phyloP scores from a whole-genome alignment of 2,329 filamentous ascomycete species.

The Cladosporium sp. region DNA sequence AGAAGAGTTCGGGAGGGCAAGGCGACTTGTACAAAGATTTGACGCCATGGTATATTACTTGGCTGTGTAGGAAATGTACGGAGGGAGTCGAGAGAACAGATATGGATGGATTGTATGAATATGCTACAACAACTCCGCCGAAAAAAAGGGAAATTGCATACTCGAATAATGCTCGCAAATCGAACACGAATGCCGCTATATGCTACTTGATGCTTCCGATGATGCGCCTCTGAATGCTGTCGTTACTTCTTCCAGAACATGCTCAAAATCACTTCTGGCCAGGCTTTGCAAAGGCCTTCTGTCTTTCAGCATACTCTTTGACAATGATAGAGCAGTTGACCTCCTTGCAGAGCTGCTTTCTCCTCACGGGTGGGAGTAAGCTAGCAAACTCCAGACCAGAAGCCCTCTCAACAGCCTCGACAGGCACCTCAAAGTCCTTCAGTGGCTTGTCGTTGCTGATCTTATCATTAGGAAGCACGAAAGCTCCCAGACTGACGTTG shows the following conservation, averaged over 20 bases:
- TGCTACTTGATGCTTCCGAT: background rate
- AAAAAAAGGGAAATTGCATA: background rate
- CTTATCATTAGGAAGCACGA: slow-evolving; percentile 86
- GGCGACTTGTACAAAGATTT: background rate
- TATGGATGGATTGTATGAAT: slow-evolving; percentile 3
- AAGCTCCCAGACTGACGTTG: slow-evolving; percentile 84
- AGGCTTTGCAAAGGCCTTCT: slow-evolving; percentile 41
- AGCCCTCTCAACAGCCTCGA: slow-evolving; percentile 88
- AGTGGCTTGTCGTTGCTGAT: slow-evolving; percentile 87
- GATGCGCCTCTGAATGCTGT: background rate
- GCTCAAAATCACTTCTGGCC: background rate
- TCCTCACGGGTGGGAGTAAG: slow-evolving; percentile 68
- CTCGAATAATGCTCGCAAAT: background rate
- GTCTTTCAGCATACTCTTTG: slow-evolving; percentile 67
- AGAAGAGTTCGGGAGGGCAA: background rate
- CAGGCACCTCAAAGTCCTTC: slow-evolving; percentile 86
- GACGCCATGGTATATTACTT: too few species aligned
- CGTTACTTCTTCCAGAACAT: background rate
- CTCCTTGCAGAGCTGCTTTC: slow-evolving; percentile 80
- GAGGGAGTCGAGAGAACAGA: background rate
- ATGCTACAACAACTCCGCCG: slow-evolving; percentile 1
- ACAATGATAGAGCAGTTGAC: slow-evolving; percentile 79
- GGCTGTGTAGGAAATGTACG: background rate
- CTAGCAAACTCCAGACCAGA: slow-evolving; percentile 86
- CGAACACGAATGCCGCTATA: background rate